A percentile compares a stretch with the other conserved stretches of the same genome.
Evolutionary conservation across 2,329 filamentous ascomycete species (phyloP).

Genomic region (Pyrenophora seminiperda): DNA sequence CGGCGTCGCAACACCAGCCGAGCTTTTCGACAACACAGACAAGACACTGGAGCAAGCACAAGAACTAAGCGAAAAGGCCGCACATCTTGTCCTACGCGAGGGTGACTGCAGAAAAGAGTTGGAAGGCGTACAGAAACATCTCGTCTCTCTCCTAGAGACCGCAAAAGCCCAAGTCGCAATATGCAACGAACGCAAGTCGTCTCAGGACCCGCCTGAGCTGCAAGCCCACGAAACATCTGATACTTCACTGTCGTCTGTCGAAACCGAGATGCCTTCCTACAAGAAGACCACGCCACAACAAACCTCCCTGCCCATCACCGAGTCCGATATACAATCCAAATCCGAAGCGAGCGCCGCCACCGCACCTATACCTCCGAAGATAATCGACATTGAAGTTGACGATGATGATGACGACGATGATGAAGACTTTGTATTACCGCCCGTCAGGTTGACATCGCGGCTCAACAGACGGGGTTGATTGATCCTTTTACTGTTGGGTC

Average conservation of each 20-base stretch:
- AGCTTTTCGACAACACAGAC: constrained; percentile 68
- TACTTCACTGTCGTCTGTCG: constrained; percentile 23
- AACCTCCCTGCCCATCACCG: constrained; percentile 12
- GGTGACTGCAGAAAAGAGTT: constrained; percentile 84
- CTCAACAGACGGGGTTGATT: constrained; percentile 19
- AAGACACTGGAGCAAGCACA: constrained; percentile 80
- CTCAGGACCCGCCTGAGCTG: constrained; percentile 13
- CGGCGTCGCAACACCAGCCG: constrained; percentile 25
- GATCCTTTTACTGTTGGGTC: no score
- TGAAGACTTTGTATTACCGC: constrained; percentile 46
- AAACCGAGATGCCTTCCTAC: constrained; percentile 21
- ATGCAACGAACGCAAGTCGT: constrained; percentile 23
- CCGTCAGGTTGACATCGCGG: constrained; percentile 44
- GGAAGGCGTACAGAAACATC: constrained; percentile 67
- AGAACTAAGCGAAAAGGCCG: constrained; percentile 80
- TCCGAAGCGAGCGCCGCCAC: constrained; percentile 10
- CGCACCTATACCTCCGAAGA: constrained; percentile 20
- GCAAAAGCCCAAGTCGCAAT: constrained; percentile 54
- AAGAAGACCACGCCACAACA: constrained; percentile 17
- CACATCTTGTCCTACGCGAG: constrained; percentile 86
- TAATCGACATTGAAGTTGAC: constrained; percentile 45
- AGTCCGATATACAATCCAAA: constrained; percentile 14
- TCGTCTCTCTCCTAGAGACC: constrained; percentile 66
- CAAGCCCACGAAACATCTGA: constrained; percentile 25
- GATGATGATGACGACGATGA: constrained; percentile 42